Evolutionary conservation across 106 monocot genomes (phyloP).

Genomic region (Phalaenopsis aphrodite): DNA sequence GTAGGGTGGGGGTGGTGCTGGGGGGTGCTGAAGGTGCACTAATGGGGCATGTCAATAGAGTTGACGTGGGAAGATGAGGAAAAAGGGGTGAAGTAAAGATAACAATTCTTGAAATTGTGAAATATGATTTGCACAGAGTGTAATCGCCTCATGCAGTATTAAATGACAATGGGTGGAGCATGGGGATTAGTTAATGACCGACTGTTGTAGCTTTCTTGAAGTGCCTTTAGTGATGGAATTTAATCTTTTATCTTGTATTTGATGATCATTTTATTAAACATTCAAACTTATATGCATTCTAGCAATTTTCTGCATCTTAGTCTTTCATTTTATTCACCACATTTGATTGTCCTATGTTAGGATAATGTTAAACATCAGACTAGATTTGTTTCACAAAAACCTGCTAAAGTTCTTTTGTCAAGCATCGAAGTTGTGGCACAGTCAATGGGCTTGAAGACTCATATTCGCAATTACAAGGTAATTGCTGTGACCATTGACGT

Average conservation of each 20-base stretch:
- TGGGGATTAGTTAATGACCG: not conserved
- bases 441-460: conserved; percentile 98
- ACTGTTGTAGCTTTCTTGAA: not conserved
- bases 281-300: not conserved
- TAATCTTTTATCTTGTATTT: not conserved
- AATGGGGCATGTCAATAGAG: not conserved
- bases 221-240: not conserved
- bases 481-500: not conserved
- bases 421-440: conserved; percentile 94
- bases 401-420: conserved; percentile 75
- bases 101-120: not conserved
- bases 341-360: conserved; percentile 22
- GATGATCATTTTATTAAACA: not conserved
- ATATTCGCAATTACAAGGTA: conserved; percentile 96
- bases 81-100: not conserved
- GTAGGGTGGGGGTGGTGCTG: too few relatives aligned
- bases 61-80: not conserved
- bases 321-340: not conserved
- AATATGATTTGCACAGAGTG: not conserved
- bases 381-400: conserved; percentile 75
- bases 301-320: not conserved
- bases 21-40: not conserved
- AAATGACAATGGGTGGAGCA: too few relatives aligned
- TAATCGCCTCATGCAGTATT: too few relatives aligned
- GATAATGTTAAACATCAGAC: conserved; percentile 50